Conservation (phyloP, 352 stramenopile species). For the Thalassiosira hispida region DNA sequence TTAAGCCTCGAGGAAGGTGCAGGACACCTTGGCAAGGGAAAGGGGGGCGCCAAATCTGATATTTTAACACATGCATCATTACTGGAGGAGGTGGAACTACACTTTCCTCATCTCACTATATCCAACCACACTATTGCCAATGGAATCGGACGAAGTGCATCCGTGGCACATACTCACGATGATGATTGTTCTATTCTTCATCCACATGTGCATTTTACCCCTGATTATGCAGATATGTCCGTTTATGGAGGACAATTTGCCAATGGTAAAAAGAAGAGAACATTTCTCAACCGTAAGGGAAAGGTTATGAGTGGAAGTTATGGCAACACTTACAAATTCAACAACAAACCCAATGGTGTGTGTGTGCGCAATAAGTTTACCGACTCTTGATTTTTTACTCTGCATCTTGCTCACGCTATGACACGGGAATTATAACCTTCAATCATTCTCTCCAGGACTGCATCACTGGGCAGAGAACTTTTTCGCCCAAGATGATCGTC, state of each 20-base stretch:
- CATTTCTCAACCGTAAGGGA: conserved; percentile 46
- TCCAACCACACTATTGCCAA: conserved; percentile 37
- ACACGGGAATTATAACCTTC: background rate
- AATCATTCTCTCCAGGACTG: conserved; percentile 9
- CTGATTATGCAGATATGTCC: conserved; percentile 61
- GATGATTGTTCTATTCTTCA: conserved; percentile 39
- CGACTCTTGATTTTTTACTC: conserved; percentile 1
- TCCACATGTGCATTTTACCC: conserved; percentile 61
- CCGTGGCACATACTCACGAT: conserved; percentile 12
- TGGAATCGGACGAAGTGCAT: conserved; percentile 2
- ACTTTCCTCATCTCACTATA: conserved; percentile 52
- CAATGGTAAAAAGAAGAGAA: conserved; percentile 49
- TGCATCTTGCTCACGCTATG: background rate
- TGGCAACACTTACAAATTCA: conserved; percentile 64
- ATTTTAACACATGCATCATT: conserved; percentile 42
- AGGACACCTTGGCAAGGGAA: conserved; percentile 34
- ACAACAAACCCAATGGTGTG: conserved; percentile 67
- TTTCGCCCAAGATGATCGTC: conserved; percentile 31
- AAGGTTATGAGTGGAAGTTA: conserved; percentile 45
- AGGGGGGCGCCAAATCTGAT: conserved; percentile 48
- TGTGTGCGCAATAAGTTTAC: background rate
- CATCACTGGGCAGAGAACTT: conserved; percentile 50
- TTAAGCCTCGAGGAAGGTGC: conserved; percentile 31
- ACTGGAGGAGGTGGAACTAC: conserved; percentile 34
- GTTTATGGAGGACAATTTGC: conserved; percentile 55